phyloP scores from a whole-genome alignment of 148 eudicot species.

The Diospyros lotus region DNA sequence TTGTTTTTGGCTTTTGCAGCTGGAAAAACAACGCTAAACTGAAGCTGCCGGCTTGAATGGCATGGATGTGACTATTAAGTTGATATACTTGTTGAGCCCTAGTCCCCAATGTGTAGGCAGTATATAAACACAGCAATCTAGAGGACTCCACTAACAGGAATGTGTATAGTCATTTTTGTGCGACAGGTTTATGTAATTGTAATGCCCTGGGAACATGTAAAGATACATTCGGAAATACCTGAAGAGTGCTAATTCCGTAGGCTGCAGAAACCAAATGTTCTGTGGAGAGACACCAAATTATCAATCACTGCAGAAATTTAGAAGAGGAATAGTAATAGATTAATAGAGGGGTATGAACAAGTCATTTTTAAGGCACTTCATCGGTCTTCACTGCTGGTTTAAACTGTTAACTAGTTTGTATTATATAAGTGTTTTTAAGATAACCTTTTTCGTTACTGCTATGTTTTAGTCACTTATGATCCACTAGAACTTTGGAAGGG shows the following conservation, averaged over 20 bases:
- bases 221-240: not conserved
- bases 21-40: slow-evolving; percentile 74
- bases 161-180: too few species aligned
- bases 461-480: too few species aligned
- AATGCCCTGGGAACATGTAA: not conserved
- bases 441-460: too few species aligned
- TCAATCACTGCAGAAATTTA: too few species aligned
- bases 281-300: too few species aligned
- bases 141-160: not conserved
- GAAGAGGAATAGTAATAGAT: too few species aligned
- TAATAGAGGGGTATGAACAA: too few species aligned
- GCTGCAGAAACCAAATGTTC: not conserved
- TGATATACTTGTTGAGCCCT: not conserved
- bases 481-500: too few species aligned
- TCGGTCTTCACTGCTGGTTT: too few species aligned
- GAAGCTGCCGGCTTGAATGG: slow-evolving; percentile 60
- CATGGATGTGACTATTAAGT: not conserved
- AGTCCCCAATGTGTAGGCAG: not conserved
- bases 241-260: not conserved
- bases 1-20: slow-evolving; percentile 36
- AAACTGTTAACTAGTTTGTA: too few species aligned
- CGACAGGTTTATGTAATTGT: not conserved
- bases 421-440: too few species aligned
- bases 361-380: too few species aligned
- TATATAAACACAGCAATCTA: not conserved